A percentile compares a stretch with the other conserved stretches of the same genome.
These are phyloP conservation scores for Porodaedalea pini DNA, from an alignment of 1,284 basidiomycete genomes.

Conservation along the genomic window DNA sequence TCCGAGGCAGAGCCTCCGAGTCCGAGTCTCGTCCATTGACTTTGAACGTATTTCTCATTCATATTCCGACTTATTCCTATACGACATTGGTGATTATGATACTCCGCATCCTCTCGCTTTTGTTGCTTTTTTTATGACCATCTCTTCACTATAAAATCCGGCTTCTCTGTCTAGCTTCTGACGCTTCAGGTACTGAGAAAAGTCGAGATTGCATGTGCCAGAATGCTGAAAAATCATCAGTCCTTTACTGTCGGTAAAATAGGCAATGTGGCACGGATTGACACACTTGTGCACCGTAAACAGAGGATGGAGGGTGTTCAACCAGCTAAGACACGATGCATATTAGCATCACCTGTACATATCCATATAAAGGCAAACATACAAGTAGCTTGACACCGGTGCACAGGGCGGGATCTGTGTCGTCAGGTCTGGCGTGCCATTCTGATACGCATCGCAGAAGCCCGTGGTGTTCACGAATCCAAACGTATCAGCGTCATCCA, in stretches of 20 bases:
- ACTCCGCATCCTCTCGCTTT: neutral
- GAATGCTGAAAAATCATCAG: slow-evolving; percentile 31
- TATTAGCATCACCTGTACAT: neutral
- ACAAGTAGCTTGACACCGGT: slow-evolving; percentile 64
- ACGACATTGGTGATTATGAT: too few relatives aligned
- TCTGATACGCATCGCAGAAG: slow-evolving; percentile 55
- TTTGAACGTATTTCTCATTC: neutral
- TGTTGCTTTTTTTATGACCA: neutral
- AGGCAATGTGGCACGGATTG: neutral
- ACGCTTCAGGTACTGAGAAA: slow-evolving; percentile 30
- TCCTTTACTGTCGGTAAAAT: neutral
- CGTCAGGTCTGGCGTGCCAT: slow-evolving; percentile 47
- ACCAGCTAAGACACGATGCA: slow-evolving; percentile 38
- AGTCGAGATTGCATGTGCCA: slow-evolving; percentile 45
- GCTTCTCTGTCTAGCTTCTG: neutral
- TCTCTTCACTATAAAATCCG: neutral
- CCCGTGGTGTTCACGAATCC: slow-evolving; percentile 58
- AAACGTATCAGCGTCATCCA: slow-evolving; percentile 48
- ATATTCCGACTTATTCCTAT: neutral
- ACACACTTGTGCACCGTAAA: slow-evolving; percentile 48
- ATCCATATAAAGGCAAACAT: slow-evolving; percentile 27
- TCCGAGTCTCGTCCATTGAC: too few relatives aligned
- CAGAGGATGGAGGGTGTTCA: slow-evolving; percentile 51
- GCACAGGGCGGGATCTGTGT: slow-evolving; percentile 55
- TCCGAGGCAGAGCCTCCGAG: too few relatives aligned